Evolutionary conservation across 352 stramenopile species (phyloP).

Genomic region (Elongisporangium senticosum): DNA sequence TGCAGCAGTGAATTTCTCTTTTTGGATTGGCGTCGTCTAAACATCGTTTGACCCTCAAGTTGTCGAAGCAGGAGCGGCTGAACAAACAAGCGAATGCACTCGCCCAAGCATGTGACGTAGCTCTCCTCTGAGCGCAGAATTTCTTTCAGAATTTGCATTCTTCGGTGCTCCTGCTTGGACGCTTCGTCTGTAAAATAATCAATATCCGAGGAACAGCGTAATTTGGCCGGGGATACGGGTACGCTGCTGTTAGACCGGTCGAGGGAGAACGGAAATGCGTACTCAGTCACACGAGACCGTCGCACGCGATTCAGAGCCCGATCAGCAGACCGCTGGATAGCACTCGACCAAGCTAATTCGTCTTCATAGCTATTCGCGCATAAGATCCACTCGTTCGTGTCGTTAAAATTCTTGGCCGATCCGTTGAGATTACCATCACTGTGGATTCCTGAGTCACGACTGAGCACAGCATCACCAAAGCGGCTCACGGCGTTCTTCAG

Average conservation of each 20-base stretch:
- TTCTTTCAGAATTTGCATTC: conserved; percentile 77
- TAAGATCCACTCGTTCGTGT: conserved; percentile 63
- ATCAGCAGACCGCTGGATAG: conserved; percentile 65
- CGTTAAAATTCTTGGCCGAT: conserved; percentile 7
- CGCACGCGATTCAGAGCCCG: conserved; percentile 53
- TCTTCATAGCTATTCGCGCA: conserved; percentile 59
- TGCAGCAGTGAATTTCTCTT: conserved; percentile 54
- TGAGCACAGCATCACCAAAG: conserved; percentile 36
- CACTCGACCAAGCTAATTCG: conserved; percentile 55
- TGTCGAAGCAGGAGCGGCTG: conserved; percentile 74
- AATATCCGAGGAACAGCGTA: conserved; percentile 16
- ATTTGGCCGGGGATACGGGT: conserved; percentile 11
- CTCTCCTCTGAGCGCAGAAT: conserved; percentile 81
- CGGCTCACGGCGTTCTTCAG: conserved; percentile 55
- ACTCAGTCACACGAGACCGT: conserved; percentile 52
- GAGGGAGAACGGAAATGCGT: neutral
- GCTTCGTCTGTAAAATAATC: conserved; percentile 36
- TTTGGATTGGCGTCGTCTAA: conserved; percentile 55
- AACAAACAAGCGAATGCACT: conserved; percentile 82
- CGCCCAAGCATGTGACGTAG: conserved; percentile 76
- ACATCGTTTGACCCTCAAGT: conserved; percentile 71
- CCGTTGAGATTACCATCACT: conserved; percentile 6
- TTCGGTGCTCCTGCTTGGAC: conserved; percentile 52
- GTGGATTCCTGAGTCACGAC: conserved; percentile 1
- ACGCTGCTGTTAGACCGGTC: neutral